phyloP scores from a whole-genome alignment of 169 alveolate genomes.

The Babesia ovata region DNA sequence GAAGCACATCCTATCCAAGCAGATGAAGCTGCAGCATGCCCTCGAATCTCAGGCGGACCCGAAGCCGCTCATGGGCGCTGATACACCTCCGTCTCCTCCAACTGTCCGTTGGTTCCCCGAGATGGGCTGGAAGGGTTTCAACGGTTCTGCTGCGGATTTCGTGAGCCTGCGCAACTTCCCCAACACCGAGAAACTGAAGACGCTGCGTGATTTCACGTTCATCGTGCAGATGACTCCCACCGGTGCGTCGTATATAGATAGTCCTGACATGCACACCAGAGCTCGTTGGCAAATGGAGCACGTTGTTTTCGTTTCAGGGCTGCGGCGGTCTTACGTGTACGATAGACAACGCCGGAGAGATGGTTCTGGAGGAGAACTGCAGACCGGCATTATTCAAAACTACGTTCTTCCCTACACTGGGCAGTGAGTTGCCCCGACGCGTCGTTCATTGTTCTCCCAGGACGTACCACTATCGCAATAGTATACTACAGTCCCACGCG shows the following conservation, averaged over 20 bases:
- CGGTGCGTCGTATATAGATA: slow-evolving; percentile 11
- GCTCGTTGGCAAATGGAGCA: slow-evolving; percentile 60
- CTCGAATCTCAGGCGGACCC: background rate
- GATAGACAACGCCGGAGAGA: slow-evolving; percentile 77
- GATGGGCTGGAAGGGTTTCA: slow-evolving; percentile 73
- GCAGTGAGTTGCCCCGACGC: slow-evolving; percentile 60
- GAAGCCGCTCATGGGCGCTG: slow-evolving; percentile 13
- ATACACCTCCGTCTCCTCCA: slow-evolving; percentile 21
- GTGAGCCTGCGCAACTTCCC: slow-evolving; percentile 72
- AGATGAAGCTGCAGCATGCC: slow-evolving; percentile 13
- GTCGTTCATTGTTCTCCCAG: slow-evolving; percentile 33
- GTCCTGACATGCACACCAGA: background rate
- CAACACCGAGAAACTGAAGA: slow-evolving; percentile 69
- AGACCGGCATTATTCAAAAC: slow-evolving; percentile 75
- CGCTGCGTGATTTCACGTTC: slow-evolving; percentile 71
- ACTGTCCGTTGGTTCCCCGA: slow-evolving; percentile 58
- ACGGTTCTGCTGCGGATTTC: slow-evolving; percentile 71
- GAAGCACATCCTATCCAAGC: slow-evolving; percentile 51
- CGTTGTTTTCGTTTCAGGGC: slow-evolving; percentile 58
- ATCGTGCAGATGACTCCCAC: slow-evolving; percentile 67
- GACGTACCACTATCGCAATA: slow-evolving; percentile 54
- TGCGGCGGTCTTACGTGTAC: slow-evolving; percentile 83
- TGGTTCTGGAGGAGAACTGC: slow-evolving; percentile 82
- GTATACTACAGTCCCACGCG: slow-evolving; percentile 61
- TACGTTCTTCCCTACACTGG: slow-evolving; percentile 71